A percentile compares a stretch with the other conserved stretches of the same genome.
Conservation (phyloP, 2,329 filamentous ascomycete genomes). For the Fusarium sp. region DNA sequence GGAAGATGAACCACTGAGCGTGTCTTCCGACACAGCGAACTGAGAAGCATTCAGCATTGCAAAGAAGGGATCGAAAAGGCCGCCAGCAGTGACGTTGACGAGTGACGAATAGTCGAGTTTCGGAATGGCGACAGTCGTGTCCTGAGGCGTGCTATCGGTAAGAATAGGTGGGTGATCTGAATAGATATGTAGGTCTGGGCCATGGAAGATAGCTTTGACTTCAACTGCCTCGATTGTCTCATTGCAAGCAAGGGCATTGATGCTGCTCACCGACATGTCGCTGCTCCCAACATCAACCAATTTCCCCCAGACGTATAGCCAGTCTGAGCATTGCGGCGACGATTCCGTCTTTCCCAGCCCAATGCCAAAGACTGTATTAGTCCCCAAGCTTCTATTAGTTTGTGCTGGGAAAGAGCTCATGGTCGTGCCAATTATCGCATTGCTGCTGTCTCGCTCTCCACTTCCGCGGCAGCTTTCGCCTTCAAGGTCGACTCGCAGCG, state of each 20-base stretch:
- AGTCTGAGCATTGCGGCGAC: slow-evolving; percentile 47
- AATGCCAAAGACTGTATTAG: slow-evolving; percentile 33
- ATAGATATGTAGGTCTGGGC: slow-evolving; percentile 45
- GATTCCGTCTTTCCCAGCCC: slow-evolving; percentile 33
- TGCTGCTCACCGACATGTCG: slow-evolving; percentile 44
- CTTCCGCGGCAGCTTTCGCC: slow-evolving; percentile 38
- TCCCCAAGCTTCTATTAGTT: neutral
- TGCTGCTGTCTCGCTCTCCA: slow-evolving; percentile 15
- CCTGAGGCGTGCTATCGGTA: slow-evolving; percentile 38
- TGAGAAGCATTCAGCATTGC: slow-evolving; percentile 49
- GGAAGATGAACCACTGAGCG: slow-evolving; percentile 38
- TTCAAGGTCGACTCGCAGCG: slow-evolving; percentile 38
- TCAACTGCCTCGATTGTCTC: slow-evolving; percentile 50
- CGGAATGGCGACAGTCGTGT: slow-evolving; percentile 39
- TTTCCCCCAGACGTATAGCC: slow-evolving; percentile 53
- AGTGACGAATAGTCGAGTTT: slow-evolving; percentile 48
- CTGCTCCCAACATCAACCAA: slow-evolving; percentile 40
- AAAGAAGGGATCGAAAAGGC: slow-evolving; percentile 53
- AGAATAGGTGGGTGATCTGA: slow-evolving; percentile 43
- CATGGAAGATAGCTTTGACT: slow-evolving; percentile 40
- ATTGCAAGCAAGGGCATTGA: slow-evolving; percentile 54
- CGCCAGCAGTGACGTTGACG: slow-evolving; percentile 41
- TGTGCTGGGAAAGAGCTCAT: slow-evolving; percentile 2
- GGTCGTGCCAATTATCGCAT: slow-evolving; percentile 35
- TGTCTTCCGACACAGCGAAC: slow-evolving; percentile 45